Conservation (phyloP, 805 yeast genomes). For the Kazachstania africana region DNA sequence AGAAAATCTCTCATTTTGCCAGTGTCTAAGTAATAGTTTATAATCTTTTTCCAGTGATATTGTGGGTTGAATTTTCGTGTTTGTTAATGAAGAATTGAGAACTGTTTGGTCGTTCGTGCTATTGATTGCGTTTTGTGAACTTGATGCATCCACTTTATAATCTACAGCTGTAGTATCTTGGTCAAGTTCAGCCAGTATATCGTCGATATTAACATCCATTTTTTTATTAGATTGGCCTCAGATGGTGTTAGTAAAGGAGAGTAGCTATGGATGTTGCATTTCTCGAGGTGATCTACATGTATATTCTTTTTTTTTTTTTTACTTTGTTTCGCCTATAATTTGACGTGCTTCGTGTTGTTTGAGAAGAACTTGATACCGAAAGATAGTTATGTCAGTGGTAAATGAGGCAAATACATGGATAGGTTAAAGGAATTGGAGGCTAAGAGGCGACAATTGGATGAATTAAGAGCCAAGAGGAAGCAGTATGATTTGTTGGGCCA, state of each 20-base stretch:
- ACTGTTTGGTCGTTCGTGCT: slow-evolving; percentile 12
- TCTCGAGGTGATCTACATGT: background rate
- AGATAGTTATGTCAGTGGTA: too few relatives aligned
- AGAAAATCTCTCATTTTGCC: slow-evolving; percentile 77
- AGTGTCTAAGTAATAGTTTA: slow-evolving; percentile 40
- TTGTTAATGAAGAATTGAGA: slow-evolving; percentile 11
- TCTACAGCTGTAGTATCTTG: slow-evolving; percentile 29
- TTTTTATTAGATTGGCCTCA: too few relatives aligned
- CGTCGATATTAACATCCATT: slow-evolving; percentile 52
- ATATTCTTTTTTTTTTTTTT: too few relatives aligned
- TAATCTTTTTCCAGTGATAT: slow-evolving; percentile 14
- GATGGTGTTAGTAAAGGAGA: too few relatives aligned
- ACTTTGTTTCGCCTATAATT: too few relatives aligned
- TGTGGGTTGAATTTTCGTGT: background rate
- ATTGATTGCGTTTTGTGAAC: slow-evolving; percentile 1
- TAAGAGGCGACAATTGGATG: slow-evolving; percentile 38
- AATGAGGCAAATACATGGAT: slow-evolving; percentile 21
- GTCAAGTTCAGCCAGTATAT: slow-evolving; percentile 58
- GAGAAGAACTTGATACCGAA: too few relatives aligned
- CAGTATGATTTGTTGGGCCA: background rate
- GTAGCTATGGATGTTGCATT: too few relatives aligned
- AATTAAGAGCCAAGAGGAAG: slow-evolving; percentile 38
- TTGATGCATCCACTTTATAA: slow-evolving; percentile 3
- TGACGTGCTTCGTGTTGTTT: too few relatives aligned
- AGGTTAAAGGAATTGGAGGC: slow-evolving; percentile 37